Evolutionary conservation across 2,329 filamentous ascomycete genomes (phyloP), one percentile per base, ranked within the genome.

Genomic region (Neobulgaria alba): DNA sequence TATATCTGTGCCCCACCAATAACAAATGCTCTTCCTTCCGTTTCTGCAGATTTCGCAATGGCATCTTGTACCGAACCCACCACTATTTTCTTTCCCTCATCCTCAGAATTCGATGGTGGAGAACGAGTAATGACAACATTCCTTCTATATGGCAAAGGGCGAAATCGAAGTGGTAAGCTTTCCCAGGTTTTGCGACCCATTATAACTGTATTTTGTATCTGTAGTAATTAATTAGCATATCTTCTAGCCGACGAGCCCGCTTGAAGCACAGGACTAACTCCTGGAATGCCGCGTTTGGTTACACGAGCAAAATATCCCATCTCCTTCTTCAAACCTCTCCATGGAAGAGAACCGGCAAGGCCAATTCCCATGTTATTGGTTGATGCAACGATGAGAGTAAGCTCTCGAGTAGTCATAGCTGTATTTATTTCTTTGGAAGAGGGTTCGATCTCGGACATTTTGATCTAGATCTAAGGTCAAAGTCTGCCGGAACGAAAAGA

Each of bases 171-270:
- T 2, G 92, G 90, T 45, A 98, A 90, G 49, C 80, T 87, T 38
- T 94, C 87, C 82, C 90, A 98, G 0, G 92, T 98, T 64, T 93
- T 95, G 57, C 92, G 84, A 45, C 92, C 92, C 92, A 98, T 98
- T 53, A 98, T 82, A 38, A 96, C 85, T 14, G 85, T 84, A 61
- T 89, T 90, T 4, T 31, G 38, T 30, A 31, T 38, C 54, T 57
- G 33, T 17, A n/a, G 17, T 12, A 18, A 14, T 30, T 15, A n/a
- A n/a, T n/a, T n/a, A n/a, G n/a, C n/a, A n/a, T n/a, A n/a, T n/a
- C n/a, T n/a, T n/a, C n/a, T n/a, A n/a, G n/a, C n/a, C n/a, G n/a
- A n/a, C n/a, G n/a, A n/a, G n/a, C n/a, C n/a, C n/a, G n/a, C n/a
- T n/a, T n/a, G 9, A 12, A 23, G 20, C 15, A 19, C 16, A 18